A percentile compares a stretch with the other conserved stretches of the same genome.
phyloP scores from a whole-genome alignment of 345 rosid species.

The Lumnitzera littorea region DNA sequence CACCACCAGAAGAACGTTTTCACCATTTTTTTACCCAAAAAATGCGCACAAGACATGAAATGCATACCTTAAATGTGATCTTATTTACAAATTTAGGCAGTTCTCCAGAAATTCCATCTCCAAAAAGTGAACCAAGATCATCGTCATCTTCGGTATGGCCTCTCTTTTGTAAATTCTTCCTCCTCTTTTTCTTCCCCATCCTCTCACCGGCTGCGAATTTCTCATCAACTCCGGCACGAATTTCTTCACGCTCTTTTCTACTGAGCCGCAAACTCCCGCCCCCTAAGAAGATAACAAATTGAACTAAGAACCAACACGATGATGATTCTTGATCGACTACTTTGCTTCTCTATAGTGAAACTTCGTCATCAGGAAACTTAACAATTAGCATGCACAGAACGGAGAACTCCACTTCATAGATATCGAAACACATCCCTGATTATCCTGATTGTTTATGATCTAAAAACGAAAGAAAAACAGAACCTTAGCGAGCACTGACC shows the following conservation, averaged over 20 bases:
- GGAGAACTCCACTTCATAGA: too few species aligned
- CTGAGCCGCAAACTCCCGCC: conserved; percentile 59
- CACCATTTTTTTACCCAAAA: not conserved
- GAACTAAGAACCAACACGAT: not conserved
- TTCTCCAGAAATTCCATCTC: conserved; percentile 68
- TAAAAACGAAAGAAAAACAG: not conserved
- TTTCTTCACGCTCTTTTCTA: conserved; percentile 52
- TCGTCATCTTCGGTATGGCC: conserved; percentile 29
- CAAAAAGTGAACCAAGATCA: conserved; percentile 78
- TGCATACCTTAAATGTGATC: conserved; percentile 68
- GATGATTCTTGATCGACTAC: not conserved
- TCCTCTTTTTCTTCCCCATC: conserved; percentile 34
- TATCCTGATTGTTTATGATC: too few species aligned
- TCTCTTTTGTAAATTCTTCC: conserved; percentile 38
- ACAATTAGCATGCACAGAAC: too few species aligned
- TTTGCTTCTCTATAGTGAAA: too few species aligned
- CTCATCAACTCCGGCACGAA: conserved; percentile 63
- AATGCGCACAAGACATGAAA: not conserved
- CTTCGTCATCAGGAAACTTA: not conserved
- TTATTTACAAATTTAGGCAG: conserved; percentile 79
- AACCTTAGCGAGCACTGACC: conserved; percentile 28
- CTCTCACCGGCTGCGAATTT: conserved; percentile 51
- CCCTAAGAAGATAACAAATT: conserved; percentile 27
- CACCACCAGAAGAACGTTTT: too few species aligned
- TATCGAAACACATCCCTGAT: too few species aligned